These are phyloP conservation scores for Alternaria arborescens DNA, from an alignment of 2,329 filamentous ascomycete species.

Conservation along the genomic window DNA sequence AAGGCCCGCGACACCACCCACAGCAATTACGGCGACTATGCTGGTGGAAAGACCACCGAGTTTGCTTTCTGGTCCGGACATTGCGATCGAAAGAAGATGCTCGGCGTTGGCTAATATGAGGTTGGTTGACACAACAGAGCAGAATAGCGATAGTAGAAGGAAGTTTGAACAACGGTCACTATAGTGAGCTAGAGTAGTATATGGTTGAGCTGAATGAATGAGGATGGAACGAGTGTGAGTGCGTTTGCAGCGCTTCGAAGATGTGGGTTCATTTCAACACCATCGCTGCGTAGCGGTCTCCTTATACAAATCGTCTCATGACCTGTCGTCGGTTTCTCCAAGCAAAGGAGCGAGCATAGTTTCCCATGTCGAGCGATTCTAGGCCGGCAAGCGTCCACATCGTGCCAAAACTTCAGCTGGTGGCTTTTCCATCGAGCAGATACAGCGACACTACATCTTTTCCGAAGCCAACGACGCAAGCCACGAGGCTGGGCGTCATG, in stretches of 20 bases:
- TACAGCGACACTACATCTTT: conserved; percentile 2
- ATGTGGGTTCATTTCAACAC: background rate
- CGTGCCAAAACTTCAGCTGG: conserved; percentile 1
- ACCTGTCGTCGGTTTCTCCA: background rate
- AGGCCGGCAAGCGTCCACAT: background rate
- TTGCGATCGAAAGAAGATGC: background rate
- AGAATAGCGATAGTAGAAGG: background rate
- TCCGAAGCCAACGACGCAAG: background rate
- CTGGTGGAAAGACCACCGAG: conserved; percentile 18
- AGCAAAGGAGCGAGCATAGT: conserved; percentile 3
- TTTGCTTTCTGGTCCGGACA: conserved; percentile 5
- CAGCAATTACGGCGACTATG: conserved; percentile 20
- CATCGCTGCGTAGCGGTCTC: background rate
- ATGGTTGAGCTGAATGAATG: background rate
- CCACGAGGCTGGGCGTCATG: conserved; percentile 8
- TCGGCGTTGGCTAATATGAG: background rate
- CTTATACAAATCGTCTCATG: background rate
- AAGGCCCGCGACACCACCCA: conserved; percentile 17
- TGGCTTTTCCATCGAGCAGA: background rate
- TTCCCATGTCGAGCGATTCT: background rate
- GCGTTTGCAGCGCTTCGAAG: background rate
- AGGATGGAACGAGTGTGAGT: background rate
- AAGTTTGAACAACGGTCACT: background rate
- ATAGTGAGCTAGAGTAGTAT: background rate
- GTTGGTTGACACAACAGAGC: background rate